phyloP scores from a whole-genome alignment of 345 rosid genomes.

The Aquilaria yunnanensis region DNA sequence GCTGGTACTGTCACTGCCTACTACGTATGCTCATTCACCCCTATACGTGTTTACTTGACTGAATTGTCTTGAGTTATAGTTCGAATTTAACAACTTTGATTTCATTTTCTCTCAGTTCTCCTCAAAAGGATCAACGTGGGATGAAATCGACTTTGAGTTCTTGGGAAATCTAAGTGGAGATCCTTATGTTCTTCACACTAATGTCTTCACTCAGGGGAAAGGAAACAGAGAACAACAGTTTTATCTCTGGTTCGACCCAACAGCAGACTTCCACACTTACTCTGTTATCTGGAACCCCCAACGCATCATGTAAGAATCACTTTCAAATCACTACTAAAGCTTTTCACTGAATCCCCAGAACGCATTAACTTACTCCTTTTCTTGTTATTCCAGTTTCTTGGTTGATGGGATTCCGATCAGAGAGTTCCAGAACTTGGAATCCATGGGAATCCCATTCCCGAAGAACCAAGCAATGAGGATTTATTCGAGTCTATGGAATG shows the following conservation, averaged over 20 bases:
- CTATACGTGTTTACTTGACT: background rate
- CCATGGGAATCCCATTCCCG: slow-evolving; percentile 27
- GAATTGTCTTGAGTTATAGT: background rate
- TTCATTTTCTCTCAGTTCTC: slow-evolving; percentile 29
- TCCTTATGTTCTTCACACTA: slow-evolving; percentile 52
- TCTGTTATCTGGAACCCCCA: slow-evolving; percentile 47
- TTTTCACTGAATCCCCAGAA: no score
- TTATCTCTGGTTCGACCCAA: slow-evolving; percentile 48
- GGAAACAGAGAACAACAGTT: slow-evolving; percentile 53
- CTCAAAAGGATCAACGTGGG: slow-evolving; percentile 46
- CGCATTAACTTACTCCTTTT: background rate
- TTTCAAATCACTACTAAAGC: background rate
- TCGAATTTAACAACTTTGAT: background rate
- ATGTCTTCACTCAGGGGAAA: slow-evolving; percentile 42
- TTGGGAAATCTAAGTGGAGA: slow-evolving; percentile 53
- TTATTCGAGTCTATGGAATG: slow-evolving; percentile 34
- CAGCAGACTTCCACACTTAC: slow-evolving; percentile 40
- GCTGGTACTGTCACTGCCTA: slow-evolving; percentile 44
- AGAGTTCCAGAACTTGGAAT: slow-evolving; percentile 30
- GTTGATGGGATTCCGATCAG: slow-evolving; percentile 33
- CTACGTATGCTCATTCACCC: slow-evolving; percentile 22
- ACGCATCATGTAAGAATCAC: slow-evolving; percentile 28
- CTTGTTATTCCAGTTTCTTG: slow-evolving; percentile 19
- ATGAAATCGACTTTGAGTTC: slow-evolving; percentile 53
- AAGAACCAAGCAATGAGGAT: slow-evolving; percentile 32